Percentiles rank a stretch among this genome's conserved stretches.
phyloP scores from a whole-genome alignment of 371 early-diverging fungal genomes.

The Fennellomyces sp. region DNA sequence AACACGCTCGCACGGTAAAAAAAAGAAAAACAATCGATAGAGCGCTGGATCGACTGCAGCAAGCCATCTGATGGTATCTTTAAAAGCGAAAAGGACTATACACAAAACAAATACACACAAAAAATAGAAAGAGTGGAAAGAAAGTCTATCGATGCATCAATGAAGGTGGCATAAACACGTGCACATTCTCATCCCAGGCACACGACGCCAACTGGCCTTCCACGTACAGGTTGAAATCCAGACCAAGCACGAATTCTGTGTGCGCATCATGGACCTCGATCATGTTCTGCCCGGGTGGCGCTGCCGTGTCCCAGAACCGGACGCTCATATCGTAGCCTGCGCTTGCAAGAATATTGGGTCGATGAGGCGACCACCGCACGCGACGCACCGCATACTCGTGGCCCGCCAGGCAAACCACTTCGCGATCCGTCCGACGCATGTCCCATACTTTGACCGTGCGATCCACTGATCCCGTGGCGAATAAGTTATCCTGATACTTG shows the following conservation, averaged over 20 bases:
- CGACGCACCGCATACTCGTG: slow-evolving; percentile 92
- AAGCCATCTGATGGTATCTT: slow-evolving; percentile 3
- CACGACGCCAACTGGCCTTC: slow-evolving; percentile 89
- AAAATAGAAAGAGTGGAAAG: background rate
- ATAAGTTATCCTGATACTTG: slow-evolving; percentile 81
- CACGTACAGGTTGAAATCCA: slow-evolving; percentile 87
- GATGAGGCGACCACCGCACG: slow-evolving; percentile 90
- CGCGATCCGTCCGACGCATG: slow-evolving; percentile 73
- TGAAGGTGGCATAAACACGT: slow-evolving; percentile 61
- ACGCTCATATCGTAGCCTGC: slow-evolving; percentile 95
- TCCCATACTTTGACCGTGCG: slow-evolving; percentile 91
- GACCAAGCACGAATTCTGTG: slow-evolving; percentile 93
- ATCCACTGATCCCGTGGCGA: slow-evolving; percentile 91
- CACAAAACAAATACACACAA: too few species aligned
- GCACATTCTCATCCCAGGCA: slow-evolving; percentile 92
- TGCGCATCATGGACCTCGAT: slow-evolving; percentile 79
- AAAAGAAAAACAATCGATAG: slow-evolving; percentile 16
- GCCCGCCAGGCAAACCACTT: slow-evolving; percentile 71
- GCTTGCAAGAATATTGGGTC: slow-evolving; percentile 76
- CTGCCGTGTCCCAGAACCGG: slow-evolving; percentile 87
- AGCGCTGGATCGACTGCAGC: slow-evolving; percentile 18
- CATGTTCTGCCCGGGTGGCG: slow-evolving; percentile 52
- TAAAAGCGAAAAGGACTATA: background rate
- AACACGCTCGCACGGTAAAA: background rate
- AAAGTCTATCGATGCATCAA: slow-evolving; percentile 39